Conservation (phyloP, 1,284 basidiomycete species). For the Trichosporon sp. region DNA sequence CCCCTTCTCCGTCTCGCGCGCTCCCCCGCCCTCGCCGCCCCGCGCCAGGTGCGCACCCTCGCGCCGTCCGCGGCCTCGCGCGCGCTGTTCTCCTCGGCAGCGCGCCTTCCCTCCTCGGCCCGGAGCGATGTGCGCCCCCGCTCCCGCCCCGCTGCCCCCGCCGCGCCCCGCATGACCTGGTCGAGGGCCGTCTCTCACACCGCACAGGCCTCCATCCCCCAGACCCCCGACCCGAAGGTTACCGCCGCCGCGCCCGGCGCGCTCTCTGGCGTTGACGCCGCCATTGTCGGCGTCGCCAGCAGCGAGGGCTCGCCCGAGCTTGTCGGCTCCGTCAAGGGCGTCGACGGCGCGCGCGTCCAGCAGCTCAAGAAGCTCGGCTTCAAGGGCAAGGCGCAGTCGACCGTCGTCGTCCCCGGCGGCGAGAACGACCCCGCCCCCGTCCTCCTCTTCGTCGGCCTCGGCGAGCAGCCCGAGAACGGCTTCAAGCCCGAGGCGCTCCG, state of each 20-base stretch:
- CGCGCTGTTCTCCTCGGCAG: neutral
- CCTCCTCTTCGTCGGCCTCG: conserved; percentile 17
- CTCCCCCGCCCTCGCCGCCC: neutral
- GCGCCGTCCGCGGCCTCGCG: neutral
- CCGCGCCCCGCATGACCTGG: neutral
- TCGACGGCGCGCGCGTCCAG: conserved; percentile 1
- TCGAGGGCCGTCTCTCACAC: conserved; percentile 8
- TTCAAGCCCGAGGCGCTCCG: conserved; percentile 17
- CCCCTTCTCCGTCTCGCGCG: neutral
- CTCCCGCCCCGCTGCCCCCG: neutral
- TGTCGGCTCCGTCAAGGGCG: neutral
- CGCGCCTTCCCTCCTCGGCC: neutral
- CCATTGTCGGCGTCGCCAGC: conserved; percentile 9
- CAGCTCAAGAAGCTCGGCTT: conserved; percentile 18
- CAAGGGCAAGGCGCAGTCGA: conserved; percentile 7
- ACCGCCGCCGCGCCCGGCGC: neutral
- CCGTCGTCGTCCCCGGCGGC: conserved; percentile 7
- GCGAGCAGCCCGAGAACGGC: conserved; percentile 7
- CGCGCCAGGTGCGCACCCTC: neutral
- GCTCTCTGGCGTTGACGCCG: conserved; percentile 7
- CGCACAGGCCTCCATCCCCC: conserved; percentile 8
- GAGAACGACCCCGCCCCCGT: conserved; percentile 11
- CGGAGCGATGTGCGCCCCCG: neutral
- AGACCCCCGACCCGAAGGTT: conserved; percentile 6
- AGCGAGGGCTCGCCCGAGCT: conserved; percentile 3